A percentile compares a stretch with the other conserved stretches of the same genome.
phyloP scores from a whole-genome alignment of 2,329 filamentous ascomycete species.

The Fusarium nisikadoi region DNA sequence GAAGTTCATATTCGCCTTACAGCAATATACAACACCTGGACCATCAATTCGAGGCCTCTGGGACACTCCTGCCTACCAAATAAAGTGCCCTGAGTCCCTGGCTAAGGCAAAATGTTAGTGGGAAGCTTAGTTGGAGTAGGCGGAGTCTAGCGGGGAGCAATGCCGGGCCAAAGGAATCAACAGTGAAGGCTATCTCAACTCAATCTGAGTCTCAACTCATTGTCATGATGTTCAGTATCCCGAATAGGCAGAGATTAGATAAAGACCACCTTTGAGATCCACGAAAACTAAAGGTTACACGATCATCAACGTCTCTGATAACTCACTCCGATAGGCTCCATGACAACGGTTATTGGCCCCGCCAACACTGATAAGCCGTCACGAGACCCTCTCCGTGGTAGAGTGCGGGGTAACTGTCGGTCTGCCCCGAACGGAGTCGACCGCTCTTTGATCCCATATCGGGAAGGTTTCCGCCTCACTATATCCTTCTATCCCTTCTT shows the following conservation, averaged over 20 bases:
- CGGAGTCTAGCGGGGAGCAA: not conserved
- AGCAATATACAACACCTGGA: fast-evolving
- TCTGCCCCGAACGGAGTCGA: conserved; percentile 29
- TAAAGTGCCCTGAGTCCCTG: not conserved
- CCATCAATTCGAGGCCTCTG: fast-evolving
- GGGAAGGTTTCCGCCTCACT: conserved; percentile 24
- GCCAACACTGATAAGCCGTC: conserved; percentile 17
- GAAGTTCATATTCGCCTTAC: not conserved
- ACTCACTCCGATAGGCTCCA: not conserved
- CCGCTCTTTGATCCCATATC: conserved; percentile 17
- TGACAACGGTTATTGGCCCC: conserved; percentile 4
- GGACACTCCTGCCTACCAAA: fast-evolving
- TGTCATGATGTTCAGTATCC: fast-evolving
- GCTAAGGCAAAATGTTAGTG: not conserved
- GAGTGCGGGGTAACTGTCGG: conserved; percentile 36
- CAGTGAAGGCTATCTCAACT: not conserved
- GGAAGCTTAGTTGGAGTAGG: not conserved
- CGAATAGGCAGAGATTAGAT: not conserved
- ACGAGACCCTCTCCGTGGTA: conserved; percentile 7
- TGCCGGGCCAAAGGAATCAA: not conserved
- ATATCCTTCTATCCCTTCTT: not conserved
- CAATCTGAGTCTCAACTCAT: fast-evolving
- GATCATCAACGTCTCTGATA: not conserved
- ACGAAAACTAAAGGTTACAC: not conserved
- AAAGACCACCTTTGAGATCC: too few species aligned